Percentiles rank a stretch among this genome's conserved stretches.
Evolutionary conservation across 176 grass and related monocot species (phyloP).

Genomic region (Poa pratensis): DNA sequence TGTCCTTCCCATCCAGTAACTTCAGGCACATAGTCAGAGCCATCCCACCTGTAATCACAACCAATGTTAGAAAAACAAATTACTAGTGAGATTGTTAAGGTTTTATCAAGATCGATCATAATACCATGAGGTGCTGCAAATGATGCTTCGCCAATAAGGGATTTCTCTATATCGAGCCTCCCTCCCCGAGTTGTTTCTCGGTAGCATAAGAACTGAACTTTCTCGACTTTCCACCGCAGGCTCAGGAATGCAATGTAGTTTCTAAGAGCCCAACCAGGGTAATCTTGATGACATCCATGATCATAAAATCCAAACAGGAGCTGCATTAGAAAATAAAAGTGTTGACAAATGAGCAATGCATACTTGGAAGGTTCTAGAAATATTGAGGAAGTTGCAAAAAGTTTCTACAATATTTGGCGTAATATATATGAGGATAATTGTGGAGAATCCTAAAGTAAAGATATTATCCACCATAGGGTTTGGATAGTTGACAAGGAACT

Average conservation of each 20-base stretch:
- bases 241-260: conserved; percentile 79
- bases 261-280: conserved; percentile 86
- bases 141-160: conserved; percentile 77
- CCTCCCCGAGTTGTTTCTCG: too few species aligned
- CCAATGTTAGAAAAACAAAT: conserved; percentile 31
- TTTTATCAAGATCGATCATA: conserved; percentile 10
- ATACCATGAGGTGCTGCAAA: conserved; percentile 68
- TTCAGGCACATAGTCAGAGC: conserved; percentile 70
- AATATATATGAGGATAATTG: not conserved
- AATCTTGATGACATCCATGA: conserved; percentile 56
- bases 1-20: conserved; percentile 87
- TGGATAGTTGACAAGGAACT: not conserved
- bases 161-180: conserved; percentile 55
- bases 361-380: not conserved
- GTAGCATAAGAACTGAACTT: conserved; percentile 82
- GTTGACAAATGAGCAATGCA: conserved; percentile 13
- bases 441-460: not conserved
- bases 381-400: conserved; percentile 1
- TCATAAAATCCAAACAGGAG: conserved; percentile 96
- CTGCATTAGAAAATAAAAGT: conserved; percentile 48
- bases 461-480: not conserved
- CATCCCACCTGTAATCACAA: conserved; percentile 54
- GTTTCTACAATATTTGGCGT: not conserved
- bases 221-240: conserved; percentile 69
- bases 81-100: not conserved